Conservation (phyloP, 2,329 filamentous ascomycete species). For the Chaetothyriales sp. region DNA sequence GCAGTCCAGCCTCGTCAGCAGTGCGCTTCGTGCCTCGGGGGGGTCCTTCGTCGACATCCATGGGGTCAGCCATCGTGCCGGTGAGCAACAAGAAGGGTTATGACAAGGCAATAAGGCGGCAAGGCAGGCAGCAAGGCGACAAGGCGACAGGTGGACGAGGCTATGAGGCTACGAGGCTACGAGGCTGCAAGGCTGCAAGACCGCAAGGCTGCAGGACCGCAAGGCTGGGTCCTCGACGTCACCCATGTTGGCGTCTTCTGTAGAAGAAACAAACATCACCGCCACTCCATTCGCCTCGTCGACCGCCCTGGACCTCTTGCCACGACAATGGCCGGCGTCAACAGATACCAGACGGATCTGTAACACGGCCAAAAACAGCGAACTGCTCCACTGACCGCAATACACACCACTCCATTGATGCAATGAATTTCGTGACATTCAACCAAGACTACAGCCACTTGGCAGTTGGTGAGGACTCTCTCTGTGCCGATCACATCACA, state of each 20-base stretch:
- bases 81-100: not conserved
- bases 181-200: not conserved
- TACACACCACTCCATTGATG: slow-evolving; percentile 32
- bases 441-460: slow-evolving; percentile 98
- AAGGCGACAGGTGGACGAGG: not conserved
- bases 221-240: too few relatives aligned
- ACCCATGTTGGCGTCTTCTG: not conserved
- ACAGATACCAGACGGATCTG: not conserved
- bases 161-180: not conserved
- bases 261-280: not conserved
- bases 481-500: slow-evolving; percentile 2
- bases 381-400: not conserved
- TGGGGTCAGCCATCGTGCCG: slow-evolving; percentile 23
- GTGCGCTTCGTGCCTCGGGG: slow-evolving; percentile 35
- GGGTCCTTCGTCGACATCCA: slow-evolving; percentile 29
- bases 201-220: not conserved
- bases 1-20: slow-evolving; percentile 28
- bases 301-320: not conserved
- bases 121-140: not conserved
- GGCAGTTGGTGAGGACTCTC: slow-evolving; percentile 58
- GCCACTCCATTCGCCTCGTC: not conserved
- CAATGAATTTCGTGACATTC: slow-evolving; percentile 96
- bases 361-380: not conserved
- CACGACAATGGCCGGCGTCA: not conserved
- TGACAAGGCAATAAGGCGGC: not conserved